Base-by-base conservation (phyloP, 441 rosid genomes). In the Arabidopsis lyrata region DNA sequence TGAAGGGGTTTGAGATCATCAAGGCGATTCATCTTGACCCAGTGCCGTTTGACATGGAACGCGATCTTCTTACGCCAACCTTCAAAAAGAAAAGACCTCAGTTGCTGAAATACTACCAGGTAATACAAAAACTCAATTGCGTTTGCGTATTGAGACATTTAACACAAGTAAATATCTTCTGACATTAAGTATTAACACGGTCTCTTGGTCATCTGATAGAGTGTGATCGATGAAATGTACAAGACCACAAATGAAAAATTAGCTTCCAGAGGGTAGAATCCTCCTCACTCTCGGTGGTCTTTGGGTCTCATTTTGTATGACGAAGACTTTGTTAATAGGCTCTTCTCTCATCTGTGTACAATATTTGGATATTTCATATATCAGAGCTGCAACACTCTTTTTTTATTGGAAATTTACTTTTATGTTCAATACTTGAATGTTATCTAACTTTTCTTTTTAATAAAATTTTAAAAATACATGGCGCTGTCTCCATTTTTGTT, bases 41-140 rank as follows among this genome's bases (percentile, higher is more conserved):
- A 0, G 92, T 74, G 61, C 86, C 98, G 42, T 95, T 95, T 35
- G 98, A 93, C 81, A 86, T 92, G 77, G 97, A 92, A 15, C 95
- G 90, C 0, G 94, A 93, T 60, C 92, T 93, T 56, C 90, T 95
- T 36, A 93, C 99, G 15, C 99, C 99, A 2, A 95, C 98, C 1
- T 95, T 67, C 65, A 95, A 95, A 88, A 95, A 88, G 88, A 95
- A 92, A 83, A 86, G 99, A 78, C 97, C 98, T 24, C 99, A 95
- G 31, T 78, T 91, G 80, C 91, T 84, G 66, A 88, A 90, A 80
- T 74, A 86, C 83, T 95, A 91, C 78, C 91, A 90, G 99, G 98
- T 92, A 83, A 16, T 38, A 54, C 9, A 29, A 29, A 13, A 9
- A 34, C 16, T 49, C 44, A 12, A 45, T 35, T 56, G 38, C n/a